Conservation (phyloP, 306 rosid species). For the Inga leiocalycina region DNA sequence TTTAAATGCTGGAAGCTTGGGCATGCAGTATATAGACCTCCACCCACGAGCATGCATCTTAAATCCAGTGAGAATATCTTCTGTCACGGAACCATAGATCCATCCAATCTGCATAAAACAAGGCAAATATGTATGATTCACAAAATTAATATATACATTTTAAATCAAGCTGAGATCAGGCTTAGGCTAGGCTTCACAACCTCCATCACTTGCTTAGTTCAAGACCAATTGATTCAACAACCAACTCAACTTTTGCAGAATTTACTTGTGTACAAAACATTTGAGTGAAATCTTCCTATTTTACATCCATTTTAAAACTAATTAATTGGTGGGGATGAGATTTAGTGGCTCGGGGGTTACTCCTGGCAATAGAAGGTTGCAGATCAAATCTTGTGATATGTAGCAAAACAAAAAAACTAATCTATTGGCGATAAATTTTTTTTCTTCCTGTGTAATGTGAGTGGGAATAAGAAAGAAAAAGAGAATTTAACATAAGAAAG, state of each 20-base stretch:
- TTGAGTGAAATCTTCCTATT: neutral
- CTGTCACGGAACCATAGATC: conserved; percentile 96
- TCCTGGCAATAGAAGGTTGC: no score
- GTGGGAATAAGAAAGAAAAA: conserved; percentile 5
- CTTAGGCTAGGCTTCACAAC: neutral
- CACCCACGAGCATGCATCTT: conserved; percentile 98
- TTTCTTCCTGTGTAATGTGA: neutral
- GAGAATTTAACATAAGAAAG: conserved; percentile 22
- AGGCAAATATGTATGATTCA: conserved; percentile 27
- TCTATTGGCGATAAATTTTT: neutral
- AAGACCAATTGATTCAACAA: neutral
- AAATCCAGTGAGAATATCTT: conserved; percentile 94
- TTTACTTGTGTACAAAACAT: neutral
- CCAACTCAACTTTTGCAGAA: neutral
- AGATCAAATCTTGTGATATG: no score
- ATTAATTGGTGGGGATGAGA: no score
- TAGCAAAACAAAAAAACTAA: neutral
- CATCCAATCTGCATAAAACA: conserved; percentile 75
- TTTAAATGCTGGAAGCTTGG: conserved; percentile 82
- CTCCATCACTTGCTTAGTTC: neutral
- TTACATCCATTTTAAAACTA: neutral
- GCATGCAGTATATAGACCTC: conserved; percentile 89
- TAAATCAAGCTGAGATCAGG: neutral
- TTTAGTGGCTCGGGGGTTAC: no score
- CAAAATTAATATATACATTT: neutral